Percentiles rank a stretch among this genome's conserved stretches.
Conservation (phyloP, 148 eudicot genomes). For the Cornus controversa region DNA sequence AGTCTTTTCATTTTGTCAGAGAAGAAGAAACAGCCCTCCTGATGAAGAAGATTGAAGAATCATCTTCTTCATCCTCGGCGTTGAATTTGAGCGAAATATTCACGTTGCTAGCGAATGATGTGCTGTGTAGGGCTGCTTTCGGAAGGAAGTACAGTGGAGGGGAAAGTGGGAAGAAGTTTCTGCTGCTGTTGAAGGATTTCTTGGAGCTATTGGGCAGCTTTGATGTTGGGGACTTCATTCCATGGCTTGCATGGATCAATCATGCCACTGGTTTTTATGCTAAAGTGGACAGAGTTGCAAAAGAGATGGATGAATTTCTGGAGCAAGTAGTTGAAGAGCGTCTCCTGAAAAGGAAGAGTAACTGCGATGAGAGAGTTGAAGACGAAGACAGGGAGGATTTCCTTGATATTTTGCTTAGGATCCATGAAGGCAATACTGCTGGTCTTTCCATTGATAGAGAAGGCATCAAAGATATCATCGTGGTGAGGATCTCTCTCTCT, state of each 20-base stretch:
- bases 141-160: conserved; percentile 31
- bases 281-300: conserved; percentile 17
- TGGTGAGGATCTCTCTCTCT: conserved; percentile 20
- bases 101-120: background rate
- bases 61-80: background rate
- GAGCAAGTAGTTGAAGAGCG: conserved; percentile 33
- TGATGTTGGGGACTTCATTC: conserved; percentile 32
- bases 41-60: background rate
- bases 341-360: background rate
- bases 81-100: background rate
- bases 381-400: conserved; percentile 20
- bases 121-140: conserved; percentile 15
- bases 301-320: conserved; percentile 27
- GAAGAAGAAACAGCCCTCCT: background rate
- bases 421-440: conserved; percentile 25
- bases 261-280: conserved; percentile 22
- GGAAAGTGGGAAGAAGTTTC: conserved; percentile 11
- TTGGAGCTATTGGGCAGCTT: conserved; percentile 1
- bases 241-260: conserved; percentile 37
- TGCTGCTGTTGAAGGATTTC: background rate
- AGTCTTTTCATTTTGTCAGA: background rate
- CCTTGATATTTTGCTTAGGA: conserved; percentile 37
- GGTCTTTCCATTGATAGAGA: conserved; percentile 26
- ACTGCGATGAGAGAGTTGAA: background rate
- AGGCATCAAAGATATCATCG: conserved; percentile 32